Percentiles rank a stretch among this genome's conserved stretches.
Conservation (phyloP, 768 basidiomycete species). For the Collybia sp. region DNA sequence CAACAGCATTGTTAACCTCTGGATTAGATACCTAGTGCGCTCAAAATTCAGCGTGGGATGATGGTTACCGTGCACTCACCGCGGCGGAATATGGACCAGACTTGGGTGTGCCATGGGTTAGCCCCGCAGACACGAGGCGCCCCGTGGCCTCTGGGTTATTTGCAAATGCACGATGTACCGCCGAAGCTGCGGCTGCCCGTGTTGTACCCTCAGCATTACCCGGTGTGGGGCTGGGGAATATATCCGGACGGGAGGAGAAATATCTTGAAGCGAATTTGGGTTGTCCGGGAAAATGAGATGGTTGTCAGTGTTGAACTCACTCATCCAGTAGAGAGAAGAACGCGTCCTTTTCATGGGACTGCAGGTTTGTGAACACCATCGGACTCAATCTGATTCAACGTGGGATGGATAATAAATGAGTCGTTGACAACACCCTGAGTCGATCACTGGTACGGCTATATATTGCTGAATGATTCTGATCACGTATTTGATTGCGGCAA, state of each 20-base stretch:
- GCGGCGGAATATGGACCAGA: slow-evolving; percentile 30
- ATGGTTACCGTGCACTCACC: slow-evolving; percentile 20
- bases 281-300: slow-evolving; percentile 4
- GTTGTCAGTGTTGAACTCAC: slow-evolving; percentile 35
- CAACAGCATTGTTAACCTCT: slow-evolving; percentile 36
- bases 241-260: slow-evolving; percentile 68
- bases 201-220: slow-evolving; percentile 17
- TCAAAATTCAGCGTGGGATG: not conserved
- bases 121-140: slow-evolving; percentile 34
- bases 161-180: slow-evolving; percentile 39
- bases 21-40: slow-evolving; percentile 29
- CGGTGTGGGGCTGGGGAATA: slow-evolving; percentile 34
- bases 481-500: no score
- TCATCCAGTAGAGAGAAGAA: slow-evolving; percentile 81
- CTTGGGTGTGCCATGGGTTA: slow-evolving; percentile 29
- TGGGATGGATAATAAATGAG: not conserved
- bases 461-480: no score
- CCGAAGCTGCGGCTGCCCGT: slow-evolving; percentile 28
- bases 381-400: not conserved
- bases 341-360: slow-evolving; percentile 68
- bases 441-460: no score
- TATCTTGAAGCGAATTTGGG: slow-evolving; percentile 39
- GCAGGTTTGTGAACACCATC: slow-evolving; percentile 74
- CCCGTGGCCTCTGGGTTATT: slow-evolving; percentile 37
- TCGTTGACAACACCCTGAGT: no score